These are phyloP conservation scores for Proliferodiscus dingleyae DNA, from an alignment of 2,329 filamentous ascomycete genomes.

Conservation along the genomic window DNA sequence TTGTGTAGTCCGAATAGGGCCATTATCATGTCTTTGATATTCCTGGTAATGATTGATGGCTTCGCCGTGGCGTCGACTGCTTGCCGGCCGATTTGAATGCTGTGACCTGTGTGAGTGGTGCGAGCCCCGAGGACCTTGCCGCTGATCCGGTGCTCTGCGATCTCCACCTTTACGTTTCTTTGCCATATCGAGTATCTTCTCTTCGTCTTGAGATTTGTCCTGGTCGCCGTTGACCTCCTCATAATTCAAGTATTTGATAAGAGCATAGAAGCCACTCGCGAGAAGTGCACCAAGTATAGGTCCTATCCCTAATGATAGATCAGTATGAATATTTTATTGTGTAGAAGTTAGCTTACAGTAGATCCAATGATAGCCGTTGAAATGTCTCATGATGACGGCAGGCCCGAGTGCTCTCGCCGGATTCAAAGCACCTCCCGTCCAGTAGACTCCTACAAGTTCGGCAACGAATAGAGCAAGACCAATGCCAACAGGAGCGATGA, in stretches of 20 bases:
- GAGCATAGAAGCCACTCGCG: slow-evolving; percentile 45
- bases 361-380: slow-evolving; percentile 45
- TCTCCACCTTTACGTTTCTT: too few species aligned
- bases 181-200: too few species aligned
- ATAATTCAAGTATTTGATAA: slow-evolving; percentile 49
- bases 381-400: slow-evolving; percentile 39
- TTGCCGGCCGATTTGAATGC: too few species aligned
- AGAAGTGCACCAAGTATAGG: slow-evolving; percentile 46
- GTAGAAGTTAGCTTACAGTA: slow-evolving; percentile 31
- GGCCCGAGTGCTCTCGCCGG: slow-evolving; percentile 45
- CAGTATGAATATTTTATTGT: neutral
- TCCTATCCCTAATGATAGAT: slow-evolving; percentile 37
- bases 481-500: slow-evolving; percentile 43
- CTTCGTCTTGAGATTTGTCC: too few species aligned
- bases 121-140: too few species aligned
- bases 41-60: too few species aligned
- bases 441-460: slow-evolving; percentile 36
- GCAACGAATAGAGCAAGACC: slow-evolving; percentile 42
- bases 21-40: too few species aligned
- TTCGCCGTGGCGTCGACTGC: too few species aligned
- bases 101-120: too few species aligned
- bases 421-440: slow-evolving; percentile 45
- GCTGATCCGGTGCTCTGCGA: too few species aligned
- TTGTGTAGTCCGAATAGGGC: too few species aligned
- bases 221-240: slow-evolving; percentile 45